Evolutionary conservation across 257 asterid genomes (phyloP).

Genomic region (Linderniella brevidens): DNA sequence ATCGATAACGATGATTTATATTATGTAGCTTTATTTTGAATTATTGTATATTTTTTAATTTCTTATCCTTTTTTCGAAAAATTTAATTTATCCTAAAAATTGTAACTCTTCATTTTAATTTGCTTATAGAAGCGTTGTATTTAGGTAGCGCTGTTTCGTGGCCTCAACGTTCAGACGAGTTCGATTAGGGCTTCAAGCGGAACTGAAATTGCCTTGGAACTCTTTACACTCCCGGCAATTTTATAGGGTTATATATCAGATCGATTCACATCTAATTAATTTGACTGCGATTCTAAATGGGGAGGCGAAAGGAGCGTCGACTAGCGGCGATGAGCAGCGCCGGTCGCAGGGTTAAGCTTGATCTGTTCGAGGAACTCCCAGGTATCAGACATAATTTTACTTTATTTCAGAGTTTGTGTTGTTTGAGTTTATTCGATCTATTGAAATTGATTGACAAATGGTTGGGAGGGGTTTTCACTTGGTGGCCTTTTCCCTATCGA

Average conservation of each 20-base stretch:
- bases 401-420: not conserved
- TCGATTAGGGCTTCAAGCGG: too few species aligned
- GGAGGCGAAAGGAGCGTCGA: conserved; percentile 90
- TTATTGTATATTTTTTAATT: too few species aligned
- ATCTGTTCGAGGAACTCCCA: conserved; percentile 86
- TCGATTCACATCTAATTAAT: not conserved
- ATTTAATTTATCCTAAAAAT: too few species aligned
- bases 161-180: too few species aligned
- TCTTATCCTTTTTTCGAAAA: too few species aligned
- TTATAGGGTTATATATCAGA: not conserved
- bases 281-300: conserved; percentile 25
- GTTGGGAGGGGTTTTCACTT: not conserved
- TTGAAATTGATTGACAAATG: conserved; percentile 1
- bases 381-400: conserved; percentile 24
- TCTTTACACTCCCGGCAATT: too few species aligned
- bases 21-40: too few species aligned
- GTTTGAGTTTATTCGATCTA: conserved; percentile 2
- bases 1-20: too few species aligned
- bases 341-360: conserved; percentile 86
- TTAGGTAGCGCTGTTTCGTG: too few species aligned
- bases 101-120: too few species aligned
- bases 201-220: too few species aligned
- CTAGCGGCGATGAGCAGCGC: conserved; percentile 48
- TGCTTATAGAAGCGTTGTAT: too few species aligned
- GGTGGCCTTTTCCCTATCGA: not conserved